A percentile compares a stretch with the other conserved stretches of the same genome.
Conservation (phyloP, 1,284 basidiomycete species). For the Ganoderma leucocontextum region DNA sequence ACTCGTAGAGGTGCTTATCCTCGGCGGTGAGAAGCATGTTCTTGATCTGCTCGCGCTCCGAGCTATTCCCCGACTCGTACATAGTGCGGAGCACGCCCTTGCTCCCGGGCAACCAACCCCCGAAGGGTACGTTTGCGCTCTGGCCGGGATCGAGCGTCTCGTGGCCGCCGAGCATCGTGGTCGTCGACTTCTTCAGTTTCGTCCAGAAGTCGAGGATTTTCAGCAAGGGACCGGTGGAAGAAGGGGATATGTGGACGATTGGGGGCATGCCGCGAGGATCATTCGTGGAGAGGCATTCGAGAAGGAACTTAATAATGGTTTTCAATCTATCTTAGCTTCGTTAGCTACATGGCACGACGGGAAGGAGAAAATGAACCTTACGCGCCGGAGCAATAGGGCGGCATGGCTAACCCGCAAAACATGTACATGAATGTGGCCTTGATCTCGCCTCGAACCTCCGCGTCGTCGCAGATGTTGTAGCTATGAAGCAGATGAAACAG, state of each 20-base stretch:
- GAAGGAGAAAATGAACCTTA: background rate
- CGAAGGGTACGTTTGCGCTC: background rate
- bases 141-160: background rate
- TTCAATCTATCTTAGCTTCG: background rate
- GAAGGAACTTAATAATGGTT: background rate
- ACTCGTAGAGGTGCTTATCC: constrained; percentile 10
- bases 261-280: background rate
- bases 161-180: constrained; percentile 12
- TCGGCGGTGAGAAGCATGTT: constrained; percentile 4
- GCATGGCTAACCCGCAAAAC: constrained; percentile 21
- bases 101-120: background rate
- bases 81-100: background rate
- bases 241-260: background rate
- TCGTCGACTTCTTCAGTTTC: constrained; percentile 10
- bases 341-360: background rate
- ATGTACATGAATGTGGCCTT: constrained; percentile 22
- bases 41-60: constrained; percentile 16
- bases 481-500: constrained; percentile 34
- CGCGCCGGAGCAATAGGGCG: constrained; percentile 18
- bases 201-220: constrained; percentile 25
- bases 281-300: background rate
- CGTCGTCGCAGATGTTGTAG: constrained; percentile 2
- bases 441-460: constrained; percentile 8
- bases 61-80: constrained; percentile 1
- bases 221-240: background rate